Base-by-base conservation (phyloP, 495 filamentous ascomycete genomes). In the Penicillium lagena region DNA sequence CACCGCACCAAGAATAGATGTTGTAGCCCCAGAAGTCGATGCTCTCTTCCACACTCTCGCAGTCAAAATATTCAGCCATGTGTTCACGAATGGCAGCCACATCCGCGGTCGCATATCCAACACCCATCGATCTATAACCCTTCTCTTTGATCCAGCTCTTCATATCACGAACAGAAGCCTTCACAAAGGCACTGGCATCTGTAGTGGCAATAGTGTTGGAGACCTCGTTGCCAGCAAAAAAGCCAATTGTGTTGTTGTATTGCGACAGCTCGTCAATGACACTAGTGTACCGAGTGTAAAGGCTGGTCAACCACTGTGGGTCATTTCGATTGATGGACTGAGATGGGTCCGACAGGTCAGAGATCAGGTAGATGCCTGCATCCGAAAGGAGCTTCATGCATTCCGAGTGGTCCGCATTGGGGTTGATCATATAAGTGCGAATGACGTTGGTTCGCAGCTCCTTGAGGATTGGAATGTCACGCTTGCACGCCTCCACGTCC, bases 11-110 rank as follows among this genome's bases (percentile, higher is more conserved):
- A 32, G 87, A 90, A 71, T 97, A 97, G 72, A 96, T 91, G 70
- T 97, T 98, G 78, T 96, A 96, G 41, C 93, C 93, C 89, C 89
- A 96, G 75, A 89, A 96, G 64, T 97, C 91, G 49, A 96, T 90
- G 34, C 80, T 69, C 10, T 78, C 71, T 0, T 68, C 67, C 28
- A 70, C 44, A 29, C 77, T 62, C 41, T 85, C 86, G 57, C 93
- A 98, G 77, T 96, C 87, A 74, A 98, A 93, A 71, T 93, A 98
- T 60, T 89, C 67, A 29, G 87, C 88, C 54, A 98, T 78, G 54
- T 85, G 60, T 32, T 62, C 67, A 46, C 93, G 87, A 54, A 95
- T 96, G 8, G 77, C 68, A 1, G 80, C 67, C 52, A 94, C 89
- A 58, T 98, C 93, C 60, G 93, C 90, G 59, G 91, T 89, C 35